These are phyloP conservation scores for Metschnikowia orientalis DNA, from an alignment of 805 yeast species.

Conservation along the genomic window DNA sequence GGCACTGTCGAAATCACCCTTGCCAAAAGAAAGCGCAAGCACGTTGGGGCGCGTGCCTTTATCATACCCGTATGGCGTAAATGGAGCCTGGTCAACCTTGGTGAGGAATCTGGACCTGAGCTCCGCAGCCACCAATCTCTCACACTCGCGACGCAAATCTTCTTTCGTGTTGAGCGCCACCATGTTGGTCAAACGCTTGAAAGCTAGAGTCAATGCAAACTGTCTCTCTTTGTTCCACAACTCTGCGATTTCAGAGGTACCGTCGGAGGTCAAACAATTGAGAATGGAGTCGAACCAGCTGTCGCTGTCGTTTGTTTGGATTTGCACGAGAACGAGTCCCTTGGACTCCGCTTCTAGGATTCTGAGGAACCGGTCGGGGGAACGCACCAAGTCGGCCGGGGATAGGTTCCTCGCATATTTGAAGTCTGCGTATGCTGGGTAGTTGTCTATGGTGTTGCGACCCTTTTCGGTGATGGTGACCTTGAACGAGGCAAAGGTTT, in stretches of 20 bases:
- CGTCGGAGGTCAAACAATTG: constrained; percentile 65
- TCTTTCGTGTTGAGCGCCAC: constrained; percentile 78
- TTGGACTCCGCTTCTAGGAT: constrained; percentile 88
- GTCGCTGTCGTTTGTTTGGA: constrained; percentile 46
- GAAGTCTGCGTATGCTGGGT: constrained; percentile 80
- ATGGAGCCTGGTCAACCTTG: constrained; percentile 91
- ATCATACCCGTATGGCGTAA: constrained; percentile 70
- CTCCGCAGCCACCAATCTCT: constrained; percentile 60
- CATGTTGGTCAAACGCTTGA: constrained; percentile 61
- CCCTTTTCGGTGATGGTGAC: constrained; percentile 77
- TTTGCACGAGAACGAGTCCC: constrained; percentile 65
- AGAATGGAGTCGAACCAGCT: constrained; percentile 40
- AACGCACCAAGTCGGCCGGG: constrained; percentile 63
- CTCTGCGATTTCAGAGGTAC: constrained; percentile 66
- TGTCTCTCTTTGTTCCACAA: constrained; percentile 81
- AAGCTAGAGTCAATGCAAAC: constrained; percentile 59
- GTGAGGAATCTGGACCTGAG: constrained; percentile 66
- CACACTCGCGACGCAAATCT: constrained; percentile 71
- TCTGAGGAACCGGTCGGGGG: constrained; percentile 79
- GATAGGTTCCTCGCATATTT: constrained; percentile 85
- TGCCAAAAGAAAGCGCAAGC: constrained; percentile 78
- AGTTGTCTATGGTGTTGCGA: constrained; percentile 64
- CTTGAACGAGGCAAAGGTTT: constrained; percentile 61
- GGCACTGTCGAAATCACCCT: constrained; percentile 81
- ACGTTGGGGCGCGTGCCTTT: constrained; percentile 84